Percentiles rank a stretch among this genome's conserved stretches.
These are phyloP conservation scores for Nicotiana otophora DNA, from an alignment of 257 asterid genomes.

Conservation along the genomic window DNA sequence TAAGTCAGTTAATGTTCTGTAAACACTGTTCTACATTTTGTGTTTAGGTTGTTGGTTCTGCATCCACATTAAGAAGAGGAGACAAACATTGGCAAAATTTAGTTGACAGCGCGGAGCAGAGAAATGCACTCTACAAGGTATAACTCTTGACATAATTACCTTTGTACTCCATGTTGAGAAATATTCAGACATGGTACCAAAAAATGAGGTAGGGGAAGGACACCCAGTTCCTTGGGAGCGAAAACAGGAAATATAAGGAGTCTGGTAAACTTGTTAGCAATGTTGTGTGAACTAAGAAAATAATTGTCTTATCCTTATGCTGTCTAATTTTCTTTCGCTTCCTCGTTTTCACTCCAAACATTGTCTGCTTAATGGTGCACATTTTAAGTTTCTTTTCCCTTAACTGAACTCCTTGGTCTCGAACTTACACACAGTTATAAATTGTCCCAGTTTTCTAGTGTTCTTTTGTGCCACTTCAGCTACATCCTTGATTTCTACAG, in stretches of 20 bases:
- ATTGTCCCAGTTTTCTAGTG: not conserved
- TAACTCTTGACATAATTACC: not conserved
- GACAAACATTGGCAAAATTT: slow-evolving; percentile 82
- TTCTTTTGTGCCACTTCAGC: not conserved
- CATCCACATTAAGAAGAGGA: slow-evolving; percentile 72
- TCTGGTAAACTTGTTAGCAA: not conserved
- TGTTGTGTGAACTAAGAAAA: not conserved
- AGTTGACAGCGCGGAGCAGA: slow-evolving; percentile 68
- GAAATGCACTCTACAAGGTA: slow-evolving; percentile 73
- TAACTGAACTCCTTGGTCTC: not conserved
- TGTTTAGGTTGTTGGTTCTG: slow-evolving; percentile 93
- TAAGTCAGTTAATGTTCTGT: not conserved
- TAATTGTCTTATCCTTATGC: not conserved
- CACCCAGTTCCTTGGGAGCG: not conserved
- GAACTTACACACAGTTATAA: not conserved
- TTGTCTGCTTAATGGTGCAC: not conserved
- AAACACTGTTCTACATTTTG: not conserved
- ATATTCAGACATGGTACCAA: too few species aligned
- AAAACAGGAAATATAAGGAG: not conserved
- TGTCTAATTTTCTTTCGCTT: not conserved
- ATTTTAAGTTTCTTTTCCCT: not conserved
- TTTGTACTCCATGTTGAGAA: not conserved
- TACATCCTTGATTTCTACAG: not conserved
- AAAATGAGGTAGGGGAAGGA: not conserved
- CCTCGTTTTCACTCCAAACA: not conserved